phyloP scores from a whole-genome alignment of 1,139 yeast genomes.

The Scheffersomyces quercinus region DNA sequence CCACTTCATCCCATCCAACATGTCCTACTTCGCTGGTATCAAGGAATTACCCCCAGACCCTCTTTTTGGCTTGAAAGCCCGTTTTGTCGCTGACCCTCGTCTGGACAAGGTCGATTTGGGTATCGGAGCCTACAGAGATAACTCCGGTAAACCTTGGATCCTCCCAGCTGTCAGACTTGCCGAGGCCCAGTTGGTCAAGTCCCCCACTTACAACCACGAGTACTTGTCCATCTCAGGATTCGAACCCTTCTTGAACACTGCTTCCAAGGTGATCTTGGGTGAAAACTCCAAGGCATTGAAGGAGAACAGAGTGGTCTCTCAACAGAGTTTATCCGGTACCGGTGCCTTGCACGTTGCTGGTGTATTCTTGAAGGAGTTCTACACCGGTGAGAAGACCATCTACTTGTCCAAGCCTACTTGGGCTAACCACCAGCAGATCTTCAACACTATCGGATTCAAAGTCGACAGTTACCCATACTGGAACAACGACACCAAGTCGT shows the following conservation, averaged over 20 bases:
- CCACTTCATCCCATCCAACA: constrained; percentile 9
- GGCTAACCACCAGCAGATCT: constrained; percentile 92
- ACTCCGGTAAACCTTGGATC: constrained; percentile 91
- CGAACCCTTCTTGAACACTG: constrained; percentile 65
- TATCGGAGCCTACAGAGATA: constrained; percentile 95
- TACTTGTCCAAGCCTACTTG: constrained; percentile 91
- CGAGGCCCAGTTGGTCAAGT: constrained; percentile 51
- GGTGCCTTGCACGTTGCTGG: constrained; percentile 94
- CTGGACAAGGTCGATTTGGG: constrained; percentile 82
- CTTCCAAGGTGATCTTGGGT: constrained; percentile 83
- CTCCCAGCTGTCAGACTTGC: constrained; percentile 82
- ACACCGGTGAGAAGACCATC: constrained; percentile 50
- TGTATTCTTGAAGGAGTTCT: constrained; percentile 62
- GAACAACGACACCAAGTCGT: constrained; percentile 59
- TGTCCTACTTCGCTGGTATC: constrained; percentile 50
- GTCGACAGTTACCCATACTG: constrained; percentile 77
- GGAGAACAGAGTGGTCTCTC: constrained; percentile 62
- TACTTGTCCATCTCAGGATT: constrained; percentile 84
- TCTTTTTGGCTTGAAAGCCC: constrained; percentile 78
- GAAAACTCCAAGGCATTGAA: constrained; percentile 53
- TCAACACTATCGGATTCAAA: constrained; percentile 53
- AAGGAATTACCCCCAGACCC: constrained; percentile 74
- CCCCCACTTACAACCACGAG: constrained; percentile 83
- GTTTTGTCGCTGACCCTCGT: constrained; percentile 65
- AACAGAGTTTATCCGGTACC: constrained; percentile 91